Evolutionary conservation across 73 alveolate species (phyloP).

Genomic region (Blepharisma stoltei): DNA sequence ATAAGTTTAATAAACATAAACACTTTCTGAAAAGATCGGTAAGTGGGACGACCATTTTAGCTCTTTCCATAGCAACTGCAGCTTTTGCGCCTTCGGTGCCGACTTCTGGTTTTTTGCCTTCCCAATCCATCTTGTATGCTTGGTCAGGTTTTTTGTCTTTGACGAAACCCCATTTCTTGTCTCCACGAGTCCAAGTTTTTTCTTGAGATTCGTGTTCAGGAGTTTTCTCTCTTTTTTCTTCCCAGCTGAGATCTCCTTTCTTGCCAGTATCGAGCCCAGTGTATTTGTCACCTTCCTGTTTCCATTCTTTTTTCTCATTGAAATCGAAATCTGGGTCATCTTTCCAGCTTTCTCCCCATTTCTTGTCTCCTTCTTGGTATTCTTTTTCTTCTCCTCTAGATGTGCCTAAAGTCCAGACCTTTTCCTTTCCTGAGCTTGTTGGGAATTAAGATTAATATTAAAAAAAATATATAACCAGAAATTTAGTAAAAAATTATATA

Average conservation of each 20-base stretch:
- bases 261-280: not conserved
- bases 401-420: constrained; percentile 19
- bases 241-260: not conserved
- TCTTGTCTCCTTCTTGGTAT: not conserved
- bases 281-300: constrained; percentile 1
- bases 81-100: too few relatives aligned
- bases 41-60: too few relatives aligned
- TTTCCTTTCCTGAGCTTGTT: constrained; percentile 3
- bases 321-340: not conserved
- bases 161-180: not conserved
- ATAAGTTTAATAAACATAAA: too few relatives aligned
- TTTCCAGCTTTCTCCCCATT: constrained; percentile 7
- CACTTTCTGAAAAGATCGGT: too few relatives aligned
- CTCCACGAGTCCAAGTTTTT: not conserved
- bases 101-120: constrained; percentile 25
- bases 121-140: constrained; percentile 13
- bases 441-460: too few relatives aligned
- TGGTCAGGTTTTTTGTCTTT: not conserved
- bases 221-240: constrained; percentile 1
- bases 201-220: constrained; percentile 2
- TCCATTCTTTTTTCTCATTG: constrained; percentile 17
- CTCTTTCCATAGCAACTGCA: too few relatives aligned
- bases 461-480: too few relatives aligned
- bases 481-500: too few relatives aligned
- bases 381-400: constrained; percentile 26